Conservation (phyloP, 192 early-diverging fungal genomes). For the Coemansia sp. region DNA sequence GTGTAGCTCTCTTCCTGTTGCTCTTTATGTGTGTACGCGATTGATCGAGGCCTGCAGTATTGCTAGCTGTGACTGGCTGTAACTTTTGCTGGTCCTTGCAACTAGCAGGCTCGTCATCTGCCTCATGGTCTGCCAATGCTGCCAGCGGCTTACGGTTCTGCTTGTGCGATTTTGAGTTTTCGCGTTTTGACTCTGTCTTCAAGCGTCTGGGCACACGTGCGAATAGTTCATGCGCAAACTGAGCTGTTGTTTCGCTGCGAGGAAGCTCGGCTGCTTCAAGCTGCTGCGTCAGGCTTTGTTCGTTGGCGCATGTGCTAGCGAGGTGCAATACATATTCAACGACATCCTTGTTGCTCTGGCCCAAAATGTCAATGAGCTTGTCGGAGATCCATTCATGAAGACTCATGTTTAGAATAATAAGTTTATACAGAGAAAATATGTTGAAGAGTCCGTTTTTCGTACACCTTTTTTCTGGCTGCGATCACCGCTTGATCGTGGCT, state of each 20-base stretch:
- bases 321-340: slow-evolving; percentile 50
- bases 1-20: slow-evolving; percentile 35
- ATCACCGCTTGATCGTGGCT: too few relatives aligned
- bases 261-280: slow-evolving; percentile 69
- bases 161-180: neutral
- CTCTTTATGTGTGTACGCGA: neutral
- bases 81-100: neutral
- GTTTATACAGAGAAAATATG: too few relatives aligned
- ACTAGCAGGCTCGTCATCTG: neutral
- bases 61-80: neutral
- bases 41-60: neutral
- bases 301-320: slow-evolving; percentile 26
- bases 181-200: slow-evolving; percentile 5
- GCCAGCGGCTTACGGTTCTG: neutral
- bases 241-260: slow-evolving; percentile 46
- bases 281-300: slow-evolving; percentile 45
- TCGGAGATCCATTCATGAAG: slow-evolving; percentile 50
- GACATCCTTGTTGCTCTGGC: slow-evolving; percentile 42
- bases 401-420: slow-evolving; percentile 19
- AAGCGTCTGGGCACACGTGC: slow-evolving; percentile 50
- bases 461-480: too few relatives aligned
- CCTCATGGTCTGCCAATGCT: neutral
- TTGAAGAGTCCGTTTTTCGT: too few relatives aligned
- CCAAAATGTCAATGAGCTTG: slow-evolving; percentile 41
- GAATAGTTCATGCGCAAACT: slow-evolving; percentile 69